phyloP scores from a whole-genome alignment of 331 rosid genomes.

The Malus hybrid region DNA sequence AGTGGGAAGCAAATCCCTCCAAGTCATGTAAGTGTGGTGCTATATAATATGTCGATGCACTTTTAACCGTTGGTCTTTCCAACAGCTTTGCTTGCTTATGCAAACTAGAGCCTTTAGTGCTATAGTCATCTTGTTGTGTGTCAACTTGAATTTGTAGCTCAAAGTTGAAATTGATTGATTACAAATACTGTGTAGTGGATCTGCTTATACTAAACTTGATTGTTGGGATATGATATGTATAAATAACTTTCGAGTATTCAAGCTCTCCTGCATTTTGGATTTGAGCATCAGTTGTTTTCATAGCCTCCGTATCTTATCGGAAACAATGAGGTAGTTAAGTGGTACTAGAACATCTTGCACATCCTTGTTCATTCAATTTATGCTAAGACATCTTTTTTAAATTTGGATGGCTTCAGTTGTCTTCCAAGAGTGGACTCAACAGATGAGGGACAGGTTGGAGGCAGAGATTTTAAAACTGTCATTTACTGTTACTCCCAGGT shows the following conservation, averaged over 20 bases:
- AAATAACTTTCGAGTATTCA: not conserved
- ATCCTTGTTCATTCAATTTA: slow-evolving; percentile 10
- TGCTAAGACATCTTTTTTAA: slow-evolving; percentile 19
- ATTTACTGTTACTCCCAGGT: slow-evolving; percentile 96
- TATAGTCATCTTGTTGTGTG: not conserved
- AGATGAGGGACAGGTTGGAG: slow-evolving; percentile 91
- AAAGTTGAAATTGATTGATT: not conserved
- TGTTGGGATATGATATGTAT: not conserved
- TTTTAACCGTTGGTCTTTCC: not conserved
- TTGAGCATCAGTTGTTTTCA: slow-evolving; percentile 6
- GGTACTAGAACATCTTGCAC: slow-evolving; percentile 1
- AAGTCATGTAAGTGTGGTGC: slow-evolving; percentile 68
- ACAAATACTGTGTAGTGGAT: not conserved
- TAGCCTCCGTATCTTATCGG: not conserved
- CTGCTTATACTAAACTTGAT: not conserved
- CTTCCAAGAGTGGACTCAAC: slow-evolving; percentile 99
- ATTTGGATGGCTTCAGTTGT: slow-evolving; percentile 57
- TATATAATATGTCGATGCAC: not conserved
- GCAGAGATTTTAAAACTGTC: slow-evolving; percentile 86
- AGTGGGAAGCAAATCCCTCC: slow-evolving; percentile 99
- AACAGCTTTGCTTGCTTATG: no score
- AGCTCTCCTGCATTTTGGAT: not conserved
- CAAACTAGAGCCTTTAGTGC: no score
- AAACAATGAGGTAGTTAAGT: slow-evolving; percentile 58
- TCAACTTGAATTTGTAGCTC: not conserved